phyloP scores from a whole-genome alignment of 257 asterid species.

The Rehmannia glutinosa region DNA sequence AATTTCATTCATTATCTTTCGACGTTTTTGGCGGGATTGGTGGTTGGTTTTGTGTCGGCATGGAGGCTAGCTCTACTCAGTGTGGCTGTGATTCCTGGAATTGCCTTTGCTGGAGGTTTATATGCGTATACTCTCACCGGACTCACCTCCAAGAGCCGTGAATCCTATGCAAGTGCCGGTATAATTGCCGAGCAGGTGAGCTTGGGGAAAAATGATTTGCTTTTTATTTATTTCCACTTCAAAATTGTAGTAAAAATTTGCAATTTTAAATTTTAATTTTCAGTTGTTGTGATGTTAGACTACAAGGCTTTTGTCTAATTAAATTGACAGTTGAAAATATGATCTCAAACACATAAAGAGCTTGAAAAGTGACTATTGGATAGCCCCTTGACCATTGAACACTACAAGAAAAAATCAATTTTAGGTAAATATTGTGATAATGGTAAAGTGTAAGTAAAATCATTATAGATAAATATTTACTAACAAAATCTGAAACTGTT shows the following conservation, averaged over 20 bases:
- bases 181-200: conserved; percentile 96
- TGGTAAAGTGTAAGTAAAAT: no score
- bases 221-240: neutral
- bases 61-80: conserved; percentile 96
- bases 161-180: conserved; percentile 94
- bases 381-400: no score
- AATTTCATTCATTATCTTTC: conserved; percentile 97
- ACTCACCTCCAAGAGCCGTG: conserved; percentile 93
- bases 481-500: no score
- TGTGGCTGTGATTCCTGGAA: conserved; percentile 97
- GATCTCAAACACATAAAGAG: no score
- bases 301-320: no score
- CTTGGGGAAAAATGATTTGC: conserved; percentile 1
- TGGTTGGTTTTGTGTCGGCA: conserved; percentile 96
- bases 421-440: no score
- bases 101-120: conserved; percentile 96
- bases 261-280: no score
- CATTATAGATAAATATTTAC: no score
- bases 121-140: conserved; percentile 94
- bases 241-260: neutral
- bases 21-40: conserved; percentile 96
- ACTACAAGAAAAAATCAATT: no score
- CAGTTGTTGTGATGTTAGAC: no score
- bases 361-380: neutral
- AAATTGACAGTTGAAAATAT: neutral